phyloP scores from a whole-genome alignment of 2,329 filamentous ascomycete genomes.

The Calonectria henricotiae region DNA sequence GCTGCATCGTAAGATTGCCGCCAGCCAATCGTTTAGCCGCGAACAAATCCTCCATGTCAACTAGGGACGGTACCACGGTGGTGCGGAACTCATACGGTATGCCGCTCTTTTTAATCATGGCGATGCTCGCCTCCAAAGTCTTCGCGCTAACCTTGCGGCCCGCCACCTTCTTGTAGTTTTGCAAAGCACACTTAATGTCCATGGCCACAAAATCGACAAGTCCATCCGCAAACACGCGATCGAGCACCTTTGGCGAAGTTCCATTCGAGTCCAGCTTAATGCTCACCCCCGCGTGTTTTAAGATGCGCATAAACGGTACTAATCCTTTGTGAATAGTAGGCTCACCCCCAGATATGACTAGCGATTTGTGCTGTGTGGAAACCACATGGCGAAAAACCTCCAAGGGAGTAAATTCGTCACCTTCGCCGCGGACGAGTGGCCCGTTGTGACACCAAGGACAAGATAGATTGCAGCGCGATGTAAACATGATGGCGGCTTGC shows the following conservation, averaged over 20 bases:
- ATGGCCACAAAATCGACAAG: conserved; percentile 47
- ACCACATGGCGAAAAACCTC: conserved; percentile 46
- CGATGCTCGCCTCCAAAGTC: conserved; percentile 41
- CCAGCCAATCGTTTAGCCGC: conserved; percentile 47
- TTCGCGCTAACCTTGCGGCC: conserved; percentile 43
- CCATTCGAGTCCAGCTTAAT: conserved; percentile 50
- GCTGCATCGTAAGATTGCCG: conserved; percentile 47
- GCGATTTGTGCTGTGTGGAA: conserved; percentile 41
- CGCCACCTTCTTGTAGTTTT: conserved; percentile 47
- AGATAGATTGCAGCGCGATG: conserved; percentile 45
- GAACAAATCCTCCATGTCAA: conserved; percentile 48
- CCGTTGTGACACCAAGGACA: conserved; percentile 51
- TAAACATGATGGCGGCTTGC: conserved; percentile 50
- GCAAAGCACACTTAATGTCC: conserved; percentile 49
- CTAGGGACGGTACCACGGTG: conserved; percentile 43
- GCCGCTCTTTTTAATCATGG: conserved; percentile 44
- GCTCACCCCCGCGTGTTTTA: conserved; percentile 36
- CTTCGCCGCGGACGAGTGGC: conserved; percentile 40
- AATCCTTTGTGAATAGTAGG: conserved; percentile 49
- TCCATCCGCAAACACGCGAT: conserved; percentile 33
- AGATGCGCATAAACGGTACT: conserved; percentile 40
- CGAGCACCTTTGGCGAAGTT: conserved; percentile 25
- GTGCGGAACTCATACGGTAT: conserved; percentile 47
- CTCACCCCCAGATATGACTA: conserved; percentile 48
- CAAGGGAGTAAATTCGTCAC: conserved; percentile 36